phyloP scores from a whole-genome alignment of 148 eudicot genomes.

The Bassia scoparia region DNA sequence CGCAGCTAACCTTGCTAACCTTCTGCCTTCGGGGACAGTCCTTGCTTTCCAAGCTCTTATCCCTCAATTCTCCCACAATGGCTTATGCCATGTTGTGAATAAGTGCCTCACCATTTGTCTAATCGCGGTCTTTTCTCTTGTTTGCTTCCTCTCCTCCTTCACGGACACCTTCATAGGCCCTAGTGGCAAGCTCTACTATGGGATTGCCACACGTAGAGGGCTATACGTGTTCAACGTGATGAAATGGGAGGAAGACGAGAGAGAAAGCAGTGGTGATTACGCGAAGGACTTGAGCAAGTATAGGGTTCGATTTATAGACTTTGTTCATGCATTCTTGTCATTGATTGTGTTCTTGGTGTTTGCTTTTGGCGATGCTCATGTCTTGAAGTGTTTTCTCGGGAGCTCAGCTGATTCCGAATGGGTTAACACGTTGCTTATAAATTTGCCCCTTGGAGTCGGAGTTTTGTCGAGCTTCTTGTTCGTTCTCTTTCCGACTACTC shows the following conservation, averaged over 20 bases:
- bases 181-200: constrained; percentile 44
- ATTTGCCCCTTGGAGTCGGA: constrained; percentile 52
- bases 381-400: constrained; percentile 31
- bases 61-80: constrained; percentile 49
- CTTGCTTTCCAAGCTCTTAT: constrained; percentile 48
- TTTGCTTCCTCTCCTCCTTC: constrained; percentile 57
- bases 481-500: constrained; percentile 49
- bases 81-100: constrained; percentile 32
- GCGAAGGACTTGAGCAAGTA: constrained; percentile 25
- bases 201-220: constrained; percentile 50
- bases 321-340: constrained; percentile 48
- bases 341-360: constrained; percentile 46
- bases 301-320: constrained; percentile 33
- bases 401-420: constrained; percentile 22
- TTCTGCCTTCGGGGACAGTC: constrained; percentile 62
- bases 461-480: constrained; percentile 51
- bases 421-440: constrained; percentile 29
- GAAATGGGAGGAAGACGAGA: constrained; percentile 16
- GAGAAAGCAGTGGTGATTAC: not conserved
- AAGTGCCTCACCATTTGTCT: constrained; percentile 38
- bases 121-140: constrained; percentile 27
- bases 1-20: constrained; percentile 56
- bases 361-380: constrained; percentile 36
- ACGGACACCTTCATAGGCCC: constrained; percentile 47
- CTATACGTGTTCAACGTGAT: constrained; percentile 39